Percentiles rank a stretch among this genome's conserved stretches.
phyloP scores from a whole-genome alignment of 345 rosid species.

The Eutrema japonicum region DNA sequence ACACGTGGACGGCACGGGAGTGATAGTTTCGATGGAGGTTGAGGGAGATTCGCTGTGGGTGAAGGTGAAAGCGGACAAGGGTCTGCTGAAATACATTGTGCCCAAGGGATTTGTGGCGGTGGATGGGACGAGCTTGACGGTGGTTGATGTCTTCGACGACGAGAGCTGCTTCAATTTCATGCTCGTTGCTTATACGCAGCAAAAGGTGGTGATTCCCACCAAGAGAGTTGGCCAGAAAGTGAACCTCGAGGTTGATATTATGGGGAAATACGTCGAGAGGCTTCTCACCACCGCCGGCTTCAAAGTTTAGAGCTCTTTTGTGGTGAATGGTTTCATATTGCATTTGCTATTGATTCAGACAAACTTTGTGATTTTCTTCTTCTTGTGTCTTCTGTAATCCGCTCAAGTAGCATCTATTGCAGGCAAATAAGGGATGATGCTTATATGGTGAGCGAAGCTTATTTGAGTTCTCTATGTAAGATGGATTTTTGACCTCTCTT shows the following conservation, averaged over 20 bases:
- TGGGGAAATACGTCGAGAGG: conserved; percentile 95
- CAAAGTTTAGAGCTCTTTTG: conserved; percentile 4
- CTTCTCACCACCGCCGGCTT: conserved; percentile 59
- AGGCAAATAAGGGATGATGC: conserved; percentile 33
- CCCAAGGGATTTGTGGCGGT: conserved; percentile 89
- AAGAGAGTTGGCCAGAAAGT: conserved; percentile 84
- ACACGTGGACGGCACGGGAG: conserved; percentile 91
- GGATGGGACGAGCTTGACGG: conserved; percentile 94
- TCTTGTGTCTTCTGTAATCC: too few species aligned
- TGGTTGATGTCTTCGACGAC: conserved; percentile 78
- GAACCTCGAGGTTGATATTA: conserved; percentile 88
- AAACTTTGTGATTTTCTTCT: background rate
- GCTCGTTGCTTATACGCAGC: conserved; percentile 83
- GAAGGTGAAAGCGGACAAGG: conserved; percentile 63
- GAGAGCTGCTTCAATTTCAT: conserved; percentile 81
- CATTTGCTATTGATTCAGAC: background rate
- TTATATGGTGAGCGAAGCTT: too few species aligned
- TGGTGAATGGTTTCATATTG: too few species aligned
- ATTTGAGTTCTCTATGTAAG: background rate
- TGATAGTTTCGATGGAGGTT: conserved; percentile 60
- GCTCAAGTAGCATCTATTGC: background rate
- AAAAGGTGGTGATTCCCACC: conserved; percentile 71
- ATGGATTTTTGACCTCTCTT: conserved; percentile 11
- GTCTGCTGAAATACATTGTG: conserved; percentile 66
- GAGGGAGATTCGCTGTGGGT: conserved; percentile 90